Evolutionary conservation across 2,329 filamentous ascomycete species (phyloP).

Genomic region (Ophiostoma piceae): DNA sequence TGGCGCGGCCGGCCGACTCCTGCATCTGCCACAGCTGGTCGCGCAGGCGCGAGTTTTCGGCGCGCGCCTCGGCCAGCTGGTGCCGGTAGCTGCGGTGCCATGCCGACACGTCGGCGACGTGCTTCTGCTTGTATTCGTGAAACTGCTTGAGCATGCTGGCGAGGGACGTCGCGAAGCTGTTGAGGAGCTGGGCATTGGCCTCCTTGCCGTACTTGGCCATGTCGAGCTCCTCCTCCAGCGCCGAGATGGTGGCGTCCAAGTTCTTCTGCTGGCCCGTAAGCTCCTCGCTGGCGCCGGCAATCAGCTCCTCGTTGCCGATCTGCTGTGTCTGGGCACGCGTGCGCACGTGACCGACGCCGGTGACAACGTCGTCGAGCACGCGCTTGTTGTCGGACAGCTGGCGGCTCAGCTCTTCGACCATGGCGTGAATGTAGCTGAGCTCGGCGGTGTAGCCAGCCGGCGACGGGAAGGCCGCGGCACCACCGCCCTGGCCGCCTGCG

Average conservation of each 20-base stretch:
- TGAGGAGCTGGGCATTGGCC: conserved; percentile 54
- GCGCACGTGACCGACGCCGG: conserved; percentile 57
- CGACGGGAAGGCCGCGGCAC: conserved; percentile 49
- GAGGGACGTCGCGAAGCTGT: conserved; percentile 54
- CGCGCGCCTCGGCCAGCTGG: conserved; percentile 60
- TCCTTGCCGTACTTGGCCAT: conserved; percentile 56
- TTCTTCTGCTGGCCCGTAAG: conserved; percentile 48
- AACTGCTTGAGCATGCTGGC: conserved; percentile 57
- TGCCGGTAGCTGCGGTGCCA: conserved; percentile 63
- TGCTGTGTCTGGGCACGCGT: conserved; percentile 49
- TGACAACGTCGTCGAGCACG: conserved; percentile 59
- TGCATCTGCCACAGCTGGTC: conserved; percentile 65
- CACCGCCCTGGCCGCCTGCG: conserved; percentile 31
- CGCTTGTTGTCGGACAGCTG: conserved; percentile 58
- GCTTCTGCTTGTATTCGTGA: conserved; percentile 60
- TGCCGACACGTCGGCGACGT: conserved; percentile 55
- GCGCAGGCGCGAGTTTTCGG: conserved; percentile 57
- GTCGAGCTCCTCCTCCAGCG: conserved; percentile 58
- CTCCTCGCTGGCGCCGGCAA: conserved; percentile 51
- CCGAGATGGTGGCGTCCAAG: conserved; percentile 53
- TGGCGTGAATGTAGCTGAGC: conserved; percentile 61
- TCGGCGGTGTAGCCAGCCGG: conserved; percentile 65
- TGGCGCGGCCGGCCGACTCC: conserved; percentile 53
- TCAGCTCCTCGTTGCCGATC: conserved; percentile 54
- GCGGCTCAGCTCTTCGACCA: conserved; percentile 62